phyloP scores from a whole-genome alignment of 176 grass and related monocot genomes.

The Themeda triandra region DNA sequence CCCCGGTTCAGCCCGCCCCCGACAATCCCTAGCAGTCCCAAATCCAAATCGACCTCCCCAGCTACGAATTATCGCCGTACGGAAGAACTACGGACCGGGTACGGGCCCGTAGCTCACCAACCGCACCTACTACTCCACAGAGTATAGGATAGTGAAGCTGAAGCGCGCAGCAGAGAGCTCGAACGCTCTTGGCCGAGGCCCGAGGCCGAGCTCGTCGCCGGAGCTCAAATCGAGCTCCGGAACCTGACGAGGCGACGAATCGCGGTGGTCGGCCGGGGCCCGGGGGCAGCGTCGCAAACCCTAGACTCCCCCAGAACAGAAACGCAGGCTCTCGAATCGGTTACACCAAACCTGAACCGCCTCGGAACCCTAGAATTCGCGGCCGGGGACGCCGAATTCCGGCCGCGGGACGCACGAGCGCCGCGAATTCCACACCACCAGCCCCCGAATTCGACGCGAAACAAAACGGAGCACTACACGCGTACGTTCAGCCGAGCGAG shows the following conservation, averaged over 20 bases:
- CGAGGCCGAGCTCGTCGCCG: neutral
- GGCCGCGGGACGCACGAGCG: accelerated
- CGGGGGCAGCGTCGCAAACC: neutral
- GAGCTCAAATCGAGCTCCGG: neutral
- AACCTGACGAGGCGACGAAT: neutral
- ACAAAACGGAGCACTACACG: neutral
- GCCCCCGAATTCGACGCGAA: neutral
- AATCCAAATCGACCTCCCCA: neutral
- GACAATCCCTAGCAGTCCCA: neutral
- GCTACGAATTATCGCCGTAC: neutral
- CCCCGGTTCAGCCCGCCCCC: neutral
- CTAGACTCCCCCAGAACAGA: neutral
- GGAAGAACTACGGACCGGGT: neutral
- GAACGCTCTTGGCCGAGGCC: neutral
- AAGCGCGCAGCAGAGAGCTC: neutral
- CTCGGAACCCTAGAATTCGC: constrained; percentile 1
- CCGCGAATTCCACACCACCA: neutral
- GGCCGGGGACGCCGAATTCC: neutral
- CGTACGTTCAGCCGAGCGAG: neutral
- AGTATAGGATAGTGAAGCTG: neutral
- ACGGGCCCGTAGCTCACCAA: neutral
- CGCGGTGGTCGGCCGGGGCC: too few species aligned
- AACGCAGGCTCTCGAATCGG: neutral
- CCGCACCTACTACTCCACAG: neutral
- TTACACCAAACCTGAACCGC: neutral